These are phyloP conservation scores for Parafenestella ontariensis DNA, from an alignment of 2,329 filamentous ascomycete genomes.

Conservation along the genomic window DNA sequence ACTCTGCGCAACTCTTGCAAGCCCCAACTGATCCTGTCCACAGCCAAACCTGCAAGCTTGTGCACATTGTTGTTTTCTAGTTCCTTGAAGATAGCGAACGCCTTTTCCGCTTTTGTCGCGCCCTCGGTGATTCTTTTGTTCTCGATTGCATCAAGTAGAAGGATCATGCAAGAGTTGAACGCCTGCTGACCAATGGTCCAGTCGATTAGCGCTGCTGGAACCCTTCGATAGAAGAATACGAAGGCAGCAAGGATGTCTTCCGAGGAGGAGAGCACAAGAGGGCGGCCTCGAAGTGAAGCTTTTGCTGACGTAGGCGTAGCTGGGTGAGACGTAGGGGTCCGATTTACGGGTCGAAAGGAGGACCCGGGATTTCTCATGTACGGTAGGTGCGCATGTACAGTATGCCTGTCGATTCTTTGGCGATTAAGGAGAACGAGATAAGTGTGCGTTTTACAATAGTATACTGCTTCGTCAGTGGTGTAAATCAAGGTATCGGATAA, in stretches of 20 bases:
- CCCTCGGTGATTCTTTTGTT: slow-evolving; percentile 39
- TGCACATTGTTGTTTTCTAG: slow-evolving; percentile 54
- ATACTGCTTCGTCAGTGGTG: slow-evolving; percentile 38
- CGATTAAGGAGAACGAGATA: slow-evolving; percentile 59
- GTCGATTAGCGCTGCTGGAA: slow-evolving; percentile 54
- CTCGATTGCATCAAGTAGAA: slow-evolving; percentile 56
- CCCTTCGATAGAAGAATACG: slow-evolving; percentile 54
- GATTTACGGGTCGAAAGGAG: slow-evolving; percentile 22
- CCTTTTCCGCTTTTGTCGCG: slow-evolving; percentile 47
- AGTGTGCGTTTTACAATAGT: slow-evolving; percentile 57
- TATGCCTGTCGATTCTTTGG: slow-evolving; percentile 46
- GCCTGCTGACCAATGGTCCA: slow-evolving; percentile 59
- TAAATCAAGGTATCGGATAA: not conserved
- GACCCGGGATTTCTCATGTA: slow-evolving; percentile 5
- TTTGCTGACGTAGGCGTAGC: slow-evolving; percentile 23
- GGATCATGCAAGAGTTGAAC: slow-evolving; percentile 59
- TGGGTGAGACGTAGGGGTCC: slow-evolving; percentile 12
- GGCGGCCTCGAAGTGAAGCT: slow-evolving; percentile 45
- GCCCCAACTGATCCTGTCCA: slow-evolving; percentile 49
- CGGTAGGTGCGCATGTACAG: not conserved
- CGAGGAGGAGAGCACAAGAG: slow-evolving; percentile 53
- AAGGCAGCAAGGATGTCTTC: slow-evolving; percentile 54
- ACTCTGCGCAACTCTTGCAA: slow-evolving; percentile 27
- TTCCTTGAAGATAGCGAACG: slow-evolving; percentile 52
- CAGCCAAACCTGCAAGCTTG: slow-evolving; percentile 54